Evolutionary conservation across 371 early-diverging fungal genomes (phyloP), one percentile per base, ranked within the genome.

Genomic region (Rhizopus sp.): DNA sequence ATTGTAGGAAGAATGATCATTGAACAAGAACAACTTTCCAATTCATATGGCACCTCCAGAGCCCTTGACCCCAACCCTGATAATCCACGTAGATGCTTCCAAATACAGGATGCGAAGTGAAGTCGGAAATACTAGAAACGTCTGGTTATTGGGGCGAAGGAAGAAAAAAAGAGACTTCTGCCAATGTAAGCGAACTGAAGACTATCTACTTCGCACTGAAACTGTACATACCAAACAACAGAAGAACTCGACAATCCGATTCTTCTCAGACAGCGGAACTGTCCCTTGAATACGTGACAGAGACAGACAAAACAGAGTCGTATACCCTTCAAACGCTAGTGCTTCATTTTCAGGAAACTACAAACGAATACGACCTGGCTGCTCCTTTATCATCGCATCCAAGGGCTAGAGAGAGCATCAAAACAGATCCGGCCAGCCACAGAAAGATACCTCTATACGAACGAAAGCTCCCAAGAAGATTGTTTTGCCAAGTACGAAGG

Each of bases 161-260:
- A 7, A 30, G 63, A 65, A 50, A 54, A 32, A 2, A 35, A 63
- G 60, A n/a, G 23, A 23, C 2, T 23, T 23, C 23, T 23, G 2
- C 23, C 23, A 69, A 64, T 15, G 70, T 65, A 2, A 34, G 64
- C 8, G 66, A 65, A 23, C 40, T 70, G 32, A 35, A 33, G 17
- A 48, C 63, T 1, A 60, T 70, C 9, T 42, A 32, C 0, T 63
- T 47, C 30, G 66, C 59, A 13, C 1, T 41, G 3, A 12, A 41
- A 41, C 3, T 70, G 7, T 51, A 47, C 41, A 38, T 48, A 40
- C 59, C 45, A 46, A 57, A 37, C 16, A 38, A 15, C 52, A 3
- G 12, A 51, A n/a, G n/a, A 48, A 47, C 5, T 58, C 31, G 1
- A 42, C 46, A 13, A 55, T 61, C 2, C 34, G 46, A 33, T 17